Conservation (phyloP, 2,329 filamentous ascomycete genomes). For the Phaeomoniella chlamydospora region DNA sequence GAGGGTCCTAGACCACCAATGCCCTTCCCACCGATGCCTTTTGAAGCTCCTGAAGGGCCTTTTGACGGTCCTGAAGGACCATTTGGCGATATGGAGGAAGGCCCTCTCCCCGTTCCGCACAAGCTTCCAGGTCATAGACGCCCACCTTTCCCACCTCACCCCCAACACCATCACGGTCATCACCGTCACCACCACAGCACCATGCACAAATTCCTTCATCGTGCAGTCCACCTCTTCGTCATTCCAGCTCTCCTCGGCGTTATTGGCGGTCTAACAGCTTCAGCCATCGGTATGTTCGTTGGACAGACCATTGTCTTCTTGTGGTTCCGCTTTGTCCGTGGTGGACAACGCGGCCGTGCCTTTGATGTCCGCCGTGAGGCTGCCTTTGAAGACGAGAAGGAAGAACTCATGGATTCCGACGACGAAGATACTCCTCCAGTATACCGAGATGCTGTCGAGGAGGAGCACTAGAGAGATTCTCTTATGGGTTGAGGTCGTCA, state of each 20-base stretch:
- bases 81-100: neutral
- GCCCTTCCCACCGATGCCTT: neutral
- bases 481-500: too few species aligned
- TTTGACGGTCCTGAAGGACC: neutral
- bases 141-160: slow-evolving; percentile 1
- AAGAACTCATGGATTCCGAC: neutral
- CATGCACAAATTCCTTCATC: slow-evolving; percentile 19
- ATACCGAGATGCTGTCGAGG: neutral
- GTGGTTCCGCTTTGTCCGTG: slow-evolving; percentile 21
- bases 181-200: slow-evolving; percentile 15
- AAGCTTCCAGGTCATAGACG: slow-evolving; percentile 1
- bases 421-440: neutral
- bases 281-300: slow-evolving; percentile 31
- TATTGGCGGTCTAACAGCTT: slow-evolving; percentile 28
- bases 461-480: neutral
- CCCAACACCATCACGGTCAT: too few species aligned
- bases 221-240: slow-evolving; percentile 28
- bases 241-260: slow-evolving; percentile 29
- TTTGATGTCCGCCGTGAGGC: neutral
- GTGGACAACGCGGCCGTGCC: slow-evolving; percentile 16
- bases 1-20: neutral
- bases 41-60: neutral
- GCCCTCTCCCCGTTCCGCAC: neutral
- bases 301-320: slow-evolving; percentile 29
- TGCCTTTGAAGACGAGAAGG: neutral